Conservation (phyloP, 2,329 filamentous ascomycete species). For the Colletotrichum tamarilloi region DNA sequence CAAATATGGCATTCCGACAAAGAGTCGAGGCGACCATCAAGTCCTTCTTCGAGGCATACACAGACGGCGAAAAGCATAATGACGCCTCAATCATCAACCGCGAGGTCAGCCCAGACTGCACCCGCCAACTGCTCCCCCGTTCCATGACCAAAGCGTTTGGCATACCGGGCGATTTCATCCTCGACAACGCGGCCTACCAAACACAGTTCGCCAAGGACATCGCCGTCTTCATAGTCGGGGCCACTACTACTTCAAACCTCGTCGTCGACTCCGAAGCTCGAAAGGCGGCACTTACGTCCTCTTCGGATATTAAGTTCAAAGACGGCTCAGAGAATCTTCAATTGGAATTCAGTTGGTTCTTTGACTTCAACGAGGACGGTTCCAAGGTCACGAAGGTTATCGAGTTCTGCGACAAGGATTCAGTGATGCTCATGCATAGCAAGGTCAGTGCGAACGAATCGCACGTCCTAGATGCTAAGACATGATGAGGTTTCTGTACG, state of each 20-base stretch:
- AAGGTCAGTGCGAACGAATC: background rate
- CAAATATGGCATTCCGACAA: background rate
- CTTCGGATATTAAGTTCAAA: background rate
- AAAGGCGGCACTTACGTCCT: conserved; percentile 12
- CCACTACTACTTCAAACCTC: conserved; percentile 13
- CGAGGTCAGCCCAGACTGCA: conserved; percentile 22
- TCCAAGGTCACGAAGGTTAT: conserved; percentile 20
- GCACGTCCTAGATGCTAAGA: background rate
- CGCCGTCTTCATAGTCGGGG: background rate
- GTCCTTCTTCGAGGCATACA: conserved; percentile 13
- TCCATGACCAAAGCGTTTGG: conserved; percentile 5
- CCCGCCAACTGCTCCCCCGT: conserved; percentile 9
- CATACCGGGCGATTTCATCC: background rate
- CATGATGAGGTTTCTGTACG: background rate
- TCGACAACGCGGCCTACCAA: background rate
- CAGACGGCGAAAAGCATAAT: background rate
- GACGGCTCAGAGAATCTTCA: background rate
- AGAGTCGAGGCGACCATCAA: conserved; percentile 1
- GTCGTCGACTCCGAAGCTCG: conserved; percentile 27
- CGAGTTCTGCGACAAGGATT: conserved; percentile 47
- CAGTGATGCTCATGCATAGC: conserved; percentile 40
- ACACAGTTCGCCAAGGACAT: background rate
- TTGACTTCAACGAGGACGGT: conserved; percentile 24
- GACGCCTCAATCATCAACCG: conserved; percentile 28
- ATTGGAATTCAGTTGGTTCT: background rate